A percentile compares a stretch with the other conserved stretches of the same genome.
These are phyloP conservation scores for Thymus mandschuricus DNA, from an alignment of 257 asterid genomes.

Conservation along the genomic window DNA sequence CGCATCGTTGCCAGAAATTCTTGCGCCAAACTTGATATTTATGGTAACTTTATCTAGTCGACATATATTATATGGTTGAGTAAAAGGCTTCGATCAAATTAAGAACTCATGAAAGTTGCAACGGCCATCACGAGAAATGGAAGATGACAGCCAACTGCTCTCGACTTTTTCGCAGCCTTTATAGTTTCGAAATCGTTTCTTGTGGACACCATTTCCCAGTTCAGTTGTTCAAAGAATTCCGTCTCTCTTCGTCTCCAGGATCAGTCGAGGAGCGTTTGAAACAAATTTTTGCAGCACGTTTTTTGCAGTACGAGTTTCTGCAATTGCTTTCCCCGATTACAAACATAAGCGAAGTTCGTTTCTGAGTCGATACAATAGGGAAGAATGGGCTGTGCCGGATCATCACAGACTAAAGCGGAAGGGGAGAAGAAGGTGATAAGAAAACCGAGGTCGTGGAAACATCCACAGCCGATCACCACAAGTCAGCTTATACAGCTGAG, in stretches of 20 bases:
- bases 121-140: constrained; percentile 59
- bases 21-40: not conserved
- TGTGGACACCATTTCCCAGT: constrained; percentile 42
- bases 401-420: constrained; percentile 62
- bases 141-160: constrained; percentile 54
- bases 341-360: not conserved
- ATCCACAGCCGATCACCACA: constrained; percentile 82
- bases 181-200: constrained; percentile 25
- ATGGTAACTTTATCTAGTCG: not conserved
- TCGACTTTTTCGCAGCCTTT: constrained; percentile 2
- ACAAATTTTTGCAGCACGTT: not conserved
- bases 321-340: not conserved
- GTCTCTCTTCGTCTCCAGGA: constrained; percentile 9
- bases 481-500: constrained; percentile 77
- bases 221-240: constrained; percentile 9
- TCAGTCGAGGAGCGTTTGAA: not conserved
- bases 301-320: no score
- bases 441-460: constrained; percentile 87
- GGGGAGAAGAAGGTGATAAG: constrained; percentile 52
- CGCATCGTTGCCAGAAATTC: constrained; percentile 16
- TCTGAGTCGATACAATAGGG: not conserved
- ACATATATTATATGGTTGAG: constrained; percentile 20
- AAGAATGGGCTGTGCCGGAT: constrained; percentile 81
- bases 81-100: not conserved
- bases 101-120: constrained; percentile 31